phyloP scores from a whole-genome alignment of 2,329 filamentous ascomycete species.

The Paraphoma sp. region DNA sequence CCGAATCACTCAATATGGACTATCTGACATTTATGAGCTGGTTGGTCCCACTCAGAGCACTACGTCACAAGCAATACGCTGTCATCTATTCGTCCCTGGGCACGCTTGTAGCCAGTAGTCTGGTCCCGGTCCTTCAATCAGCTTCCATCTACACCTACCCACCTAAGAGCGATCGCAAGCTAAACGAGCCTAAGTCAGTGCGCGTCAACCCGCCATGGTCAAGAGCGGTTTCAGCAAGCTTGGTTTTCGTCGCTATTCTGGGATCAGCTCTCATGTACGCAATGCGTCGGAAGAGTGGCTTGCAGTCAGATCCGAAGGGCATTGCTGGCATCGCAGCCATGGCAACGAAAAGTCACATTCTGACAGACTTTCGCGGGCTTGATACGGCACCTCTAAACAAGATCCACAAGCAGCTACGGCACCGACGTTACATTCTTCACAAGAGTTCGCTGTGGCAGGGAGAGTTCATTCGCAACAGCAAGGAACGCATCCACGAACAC shows the following conservation, averaged over 20 bases:
- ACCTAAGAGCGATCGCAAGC: slow-evolving; percentile 55
- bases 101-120: slow-evolving; percentile 69
- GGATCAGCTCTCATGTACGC: slow-evolving; percentile 66
- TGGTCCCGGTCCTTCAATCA: slow-evolving; percentile 73
- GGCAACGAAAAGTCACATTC: slow-evolving; percentile 75
- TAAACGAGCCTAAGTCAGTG: slow-evolving; percentile 60
- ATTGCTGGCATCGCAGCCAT: slow-evolving; percentile 78
- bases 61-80: slow-evolving; percentile 70
- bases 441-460: slow-evolving; percentile 75
- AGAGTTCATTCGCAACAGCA: slow-evolving; percentile 57
- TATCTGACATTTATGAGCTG: slow-evolving; percentile 74
- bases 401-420: slow-evolving; percentile 72
- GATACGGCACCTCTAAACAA: slow-evolving; percentile 70
- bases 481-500: slow-evolving; percentile 56
- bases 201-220: slow-evolving; percentile 66
- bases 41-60: slow-evolving; percentile 67
- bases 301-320: slow-evolving; percentile 72
- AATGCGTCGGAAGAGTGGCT: slow-evolving; percentile 69
- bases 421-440: slow-evolving; percentile 71
- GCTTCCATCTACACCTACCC: slow-evolving; percentile 67
- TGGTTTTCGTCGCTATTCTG: slow-evolving; percentile 65
- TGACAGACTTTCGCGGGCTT: slow-evolving; percentile 76
- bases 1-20: slow-evolving; percentile 72
- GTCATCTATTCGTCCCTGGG: slow-evolving; percentile 71
- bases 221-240: slow-evolving; percentile 63